Conservation (phyloP, 805 yeast genomes). For the Candida maris region DNA sequence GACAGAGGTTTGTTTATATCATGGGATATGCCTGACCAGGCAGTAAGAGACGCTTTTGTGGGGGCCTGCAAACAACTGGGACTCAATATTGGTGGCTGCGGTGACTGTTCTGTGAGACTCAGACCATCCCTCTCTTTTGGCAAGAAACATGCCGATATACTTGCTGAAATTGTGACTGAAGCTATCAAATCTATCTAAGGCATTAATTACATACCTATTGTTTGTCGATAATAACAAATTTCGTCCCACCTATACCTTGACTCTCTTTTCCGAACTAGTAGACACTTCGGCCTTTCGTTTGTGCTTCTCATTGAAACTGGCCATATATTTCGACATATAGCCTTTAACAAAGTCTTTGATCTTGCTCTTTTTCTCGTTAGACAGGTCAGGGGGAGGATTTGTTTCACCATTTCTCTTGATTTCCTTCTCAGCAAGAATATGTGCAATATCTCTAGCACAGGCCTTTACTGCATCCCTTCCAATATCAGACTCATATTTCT, state of each 20-base stretch:
- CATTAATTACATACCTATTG: too few relatives aligned
- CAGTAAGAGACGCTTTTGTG: slow-evolving; percentile 46
- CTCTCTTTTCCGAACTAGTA: too few relatives aligned
- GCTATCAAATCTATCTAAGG: slow-evolving; percentile 20
- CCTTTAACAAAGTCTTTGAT: slow-evolving; percentile 57
- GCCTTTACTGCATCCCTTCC: slow-evolving; percentile 72
- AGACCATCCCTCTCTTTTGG: slow-evolving; percentile 65
- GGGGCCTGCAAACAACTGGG: slow-evolving; percentile 46
- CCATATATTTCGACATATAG: slow-evolving; percentile 66
- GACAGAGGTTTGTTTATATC: slow-evolving; percentile 64
- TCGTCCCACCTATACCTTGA: too few relatives aligned
- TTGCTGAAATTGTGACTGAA: slow-evolving; percentile 38
- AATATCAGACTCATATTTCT: slow-evolving; percentile 59
- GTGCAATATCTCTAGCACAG: slow-evolving; percentile 77
- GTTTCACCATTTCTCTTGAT: slow-evolving; percentile 39
- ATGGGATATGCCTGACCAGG: slow-evolving; percentile 48
- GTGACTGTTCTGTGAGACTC: slow-evolving; percentile 54
- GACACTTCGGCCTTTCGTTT: slow-evolving; percentile 3
- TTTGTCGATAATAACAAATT: too few relatives aligned
- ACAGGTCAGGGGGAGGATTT: slow-evolving; percentile 52
- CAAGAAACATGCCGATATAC: slow-evolving; percentile 56
- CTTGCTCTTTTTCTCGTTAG: slow-evolving; percentile 63
- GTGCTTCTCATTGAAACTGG: slow-evolving; percentile 37
- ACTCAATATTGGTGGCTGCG: slow-evolving; percentile 67
- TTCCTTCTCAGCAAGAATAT: slow-evolving; percentile 67